A percentile compares a stretch with the other conserved stretches of the same genome.
Conservation (phyloP, 2,329 filamentous ascomycete species). For the Aspergillus quadricinctus region DNA sequence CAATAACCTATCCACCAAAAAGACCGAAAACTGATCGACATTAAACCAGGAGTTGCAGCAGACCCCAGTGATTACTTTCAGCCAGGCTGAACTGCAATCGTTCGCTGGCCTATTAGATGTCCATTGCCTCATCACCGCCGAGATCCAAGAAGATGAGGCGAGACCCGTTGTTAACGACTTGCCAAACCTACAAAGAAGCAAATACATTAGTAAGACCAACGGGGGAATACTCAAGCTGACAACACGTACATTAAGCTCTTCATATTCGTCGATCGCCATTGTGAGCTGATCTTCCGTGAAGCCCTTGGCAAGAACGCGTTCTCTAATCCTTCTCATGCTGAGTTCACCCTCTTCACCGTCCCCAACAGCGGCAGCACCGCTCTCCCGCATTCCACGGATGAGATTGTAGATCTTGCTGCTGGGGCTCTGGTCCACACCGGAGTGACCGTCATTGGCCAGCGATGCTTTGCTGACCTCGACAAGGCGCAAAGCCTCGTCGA, state of each 20-base stretch:
- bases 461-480: constrained; percentile 92
- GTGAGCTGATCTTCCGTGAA: constrained; percentile 94
- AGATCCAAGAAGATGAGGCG: constrained; percentile 67
- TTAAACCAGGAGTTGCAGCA: background rate
- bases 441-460: constrained; percentile 66
- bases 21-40: background rate
- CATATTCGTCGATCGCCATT: constrained; percentile 83
- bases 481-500: constrained; percentile 88
- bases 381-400: constrained; percentile 81
- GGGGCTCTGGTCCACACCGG: constrained; percentile 67
- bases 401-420: constrained; percentile 93
- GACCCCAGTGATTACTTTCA: background rate
- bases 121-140: constrained; percentile 53
- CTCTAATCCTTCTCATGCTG: constrained; percentile 81
- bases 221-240: background rate
- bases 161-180: constrained; percentile 67
- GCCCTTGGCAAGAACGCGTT: constrained; percentile 89
- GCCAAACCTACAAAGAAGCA: constrained; percentile 60
- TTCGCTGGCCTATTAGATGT: constrained; percentile 30
- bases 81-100: background rate
- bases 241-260: constrained; percentile 75
- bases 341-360: constrained; percentile 71
- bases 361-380: constrained; percentile 73
- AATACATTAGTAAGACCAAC: constrained; percentile 34
- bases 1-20: background rate